phyloP scores from a whole-genome alignment of 2,329 filamentous ascomycete species.

The Alternaria arbusti region DNA sequence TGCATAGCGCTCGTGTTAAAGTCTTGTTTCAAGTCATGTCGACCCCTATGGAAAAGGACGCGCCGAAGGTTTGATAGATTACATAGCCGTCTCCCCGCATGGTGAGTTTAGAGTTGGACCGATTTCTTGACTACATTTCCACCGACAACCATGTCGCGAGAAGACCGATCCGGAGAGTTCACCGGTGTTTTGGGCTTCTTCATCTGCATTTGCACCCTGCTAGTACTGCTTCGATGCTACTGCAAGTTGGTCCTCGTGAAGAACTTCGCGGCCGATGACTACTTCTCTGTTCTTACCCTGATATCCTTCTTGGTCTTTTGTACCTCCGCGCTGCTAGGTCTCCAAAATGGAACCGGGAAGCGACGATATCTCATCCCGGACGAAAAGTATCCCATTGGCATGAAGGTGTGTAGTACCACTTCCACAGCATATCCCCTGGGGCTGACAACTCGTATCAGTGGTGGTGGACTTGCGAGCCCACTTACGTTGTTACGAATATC shows the following conservation, averaged over 20 bases:
- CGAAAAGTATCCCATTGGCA: conserved; percentile 17
- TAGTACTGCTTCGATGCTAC: conserved; percentile 23
- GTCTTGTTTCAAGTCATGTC: background rate
- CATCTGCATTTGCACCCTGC: conserved; percentile 17
- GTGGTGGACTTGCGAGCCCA: conserved; percentile 25
- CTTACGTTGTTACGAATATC: conserved; percentile 15
- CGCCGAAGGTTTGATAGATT: background rate
- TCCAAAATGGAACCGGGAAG: conserved; percentile 22
- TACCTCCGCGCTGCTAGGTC: conserved; percentile 13
- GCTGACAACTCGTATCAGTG: conserved; percentile 9
- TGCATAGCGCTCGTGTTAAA: background rate
- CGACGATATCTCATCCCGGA: conserved; percentile 19
- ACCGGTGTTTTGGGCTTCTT: conserved; percentile 24
- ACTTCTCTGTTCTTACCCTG: conserved; percentile 23
- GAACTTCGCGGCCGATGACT: conserved; percentile 23
- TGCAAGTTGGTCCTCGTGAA: conserved; percentile 25
- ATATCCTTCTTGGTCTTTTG: conserved; percentile 21
- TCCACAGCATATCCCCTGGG: background rate
- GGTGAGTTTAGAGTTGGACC: background rate
- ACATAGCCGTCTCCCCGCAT: background rate
- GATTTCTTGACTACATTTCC: background rate
- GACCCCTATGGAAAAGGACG: conserved; percentile 1
- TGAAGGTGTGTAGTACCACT: conserved; percentile 15
- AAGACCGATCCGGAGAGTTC: conserved; percentile 22
- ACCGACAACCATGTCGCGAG: conserved; percentile 13